Conservation (phyloP, 1,284 basidiomycete species). For the Moesziomyces globuligerus region DNA sequence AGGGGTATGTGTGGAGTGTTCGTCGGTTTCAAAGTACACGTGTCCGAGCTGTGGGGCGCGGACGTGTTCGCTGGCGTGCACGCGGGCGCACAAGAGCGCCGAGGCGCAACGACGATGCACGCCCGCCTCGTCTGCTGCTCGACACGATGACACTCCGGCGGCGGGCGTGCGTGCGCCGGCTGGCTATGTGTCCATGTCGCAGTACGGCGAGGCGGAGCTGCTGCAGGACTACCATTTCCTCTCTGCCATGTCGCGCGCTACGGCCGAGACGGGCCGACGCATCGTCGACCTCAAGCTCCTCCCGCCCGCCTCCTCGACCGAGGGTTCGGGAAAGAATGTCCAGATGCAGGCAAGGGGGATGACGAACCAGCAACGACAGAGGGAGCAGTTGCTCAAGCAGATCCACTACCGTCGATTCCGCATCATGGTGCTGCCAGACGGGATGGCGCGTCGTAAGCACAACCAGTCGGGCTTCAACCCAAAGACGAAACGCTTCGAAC, state of each 20-base stretch:
- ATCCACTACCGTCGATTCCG: conserved; percentile 26
- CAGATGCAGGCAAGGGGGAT: neutral
- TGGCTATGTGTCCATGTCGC: conserved; percentile 15
- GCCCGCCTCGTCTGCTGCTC: no score
- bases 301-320: neutral
- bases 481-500: conserved; percentile 10
- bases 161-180: no score
- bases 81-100: conserved; percentile 24
- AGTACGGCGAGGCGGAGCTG: conserved; percentile 26
- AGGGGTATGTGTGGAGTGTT: conserved; percentile 11
- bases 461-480: conserved; percentile 17
- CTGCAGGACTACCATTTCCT: conserved; percentile 41
- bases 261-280: conserved; percentile 16
- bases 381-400: conserved; percentile 38
- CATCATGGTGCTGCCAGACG: conserved; percentile 38
- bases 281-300: conserved; percentile 31
- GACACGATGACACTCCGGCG: no score
- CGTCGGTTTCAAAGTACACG: conserved; percentile 29
- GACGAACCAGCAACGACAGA: conserved; percentile 29
- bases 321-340: neutral
- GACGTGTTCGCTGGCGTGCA: conserved; percentile 33
- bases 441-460: conserved; percentile 21
- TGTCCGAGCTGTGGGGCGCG: conserved; percentile 27
- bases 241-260: conserved; percentile 14
- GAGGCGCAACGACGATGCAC: no score